These are phyloP conservation scores for Cucurbita ficifolia DNA, from an alignment of 306 rosid genomes.

Conservation along the genomic window DNA sequence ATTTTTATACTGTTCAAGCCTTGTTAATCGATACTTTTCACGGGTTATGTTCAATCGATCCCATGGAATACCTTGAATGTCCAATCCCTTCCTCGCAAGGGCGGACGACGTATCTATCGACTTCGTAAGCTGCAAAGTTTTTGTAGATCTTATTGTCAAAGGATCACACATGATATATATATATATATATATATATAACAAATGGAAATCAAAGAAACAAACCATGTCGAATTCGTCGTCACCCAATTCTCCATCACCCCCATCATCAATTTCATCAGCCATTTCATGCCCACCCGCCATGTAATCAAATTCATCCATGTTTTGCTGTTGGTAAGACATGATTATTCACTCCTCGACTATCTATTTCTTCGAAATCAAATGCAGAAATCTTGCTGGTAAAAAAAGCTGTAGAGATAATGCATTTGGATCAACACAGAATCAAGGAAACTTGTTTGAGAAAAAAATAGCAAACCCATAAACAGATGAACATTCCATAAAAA, in stretches of 20 bases:
- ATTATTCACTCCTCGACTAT: background rate
- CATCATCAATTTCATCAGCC: slow-evolving; percentile 13
- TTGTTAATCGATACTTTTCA: slow-evolving; percentile 18
- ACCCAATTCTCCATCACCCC: slow-evolving; percentile 12
- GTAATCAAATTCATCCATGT: slow-evolving; percentile 16
- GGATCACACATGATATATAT: background rate
- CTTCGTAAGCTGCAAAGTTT: slow-evolving; percentile 10
- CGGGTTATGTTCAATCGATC: slow-evolving; percentile 14
- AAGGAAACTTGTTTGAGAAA: background rate
- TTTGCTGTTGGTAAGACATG: slow-evolving; percentile 1
- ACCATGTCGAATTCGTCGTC: slow-evolving; percentile 17
- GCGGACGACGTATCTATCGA: slow-evolving; percentile 17
- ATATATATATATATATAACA: background rate
- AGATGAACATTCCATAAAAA: background rate
- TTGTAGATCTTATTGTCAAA: background rate
- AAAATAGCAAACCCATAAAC: too few relatives aligned
- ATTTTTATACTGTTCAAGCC: slow-evolving; percentile 18
- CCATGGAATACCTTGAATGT: slow-evolving; percentile 28
- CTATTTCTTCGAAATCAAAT: background rate
- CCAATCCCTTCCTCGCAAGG: slow-evolving; percentile 21
- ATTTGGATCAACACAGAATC: background rate
- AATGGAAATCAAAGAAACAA: slow-evolving; percentile 1
- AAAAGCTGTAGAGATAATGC: background rate
- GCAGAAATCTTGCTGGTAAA: background rate
- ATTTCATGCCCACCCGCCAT: slow-evolving; percentile 16